Evolutionary conservation across 2,329 filamentous ascomycete genomes (phyloP).

Genomic region (Nemania sp.): DNA sequence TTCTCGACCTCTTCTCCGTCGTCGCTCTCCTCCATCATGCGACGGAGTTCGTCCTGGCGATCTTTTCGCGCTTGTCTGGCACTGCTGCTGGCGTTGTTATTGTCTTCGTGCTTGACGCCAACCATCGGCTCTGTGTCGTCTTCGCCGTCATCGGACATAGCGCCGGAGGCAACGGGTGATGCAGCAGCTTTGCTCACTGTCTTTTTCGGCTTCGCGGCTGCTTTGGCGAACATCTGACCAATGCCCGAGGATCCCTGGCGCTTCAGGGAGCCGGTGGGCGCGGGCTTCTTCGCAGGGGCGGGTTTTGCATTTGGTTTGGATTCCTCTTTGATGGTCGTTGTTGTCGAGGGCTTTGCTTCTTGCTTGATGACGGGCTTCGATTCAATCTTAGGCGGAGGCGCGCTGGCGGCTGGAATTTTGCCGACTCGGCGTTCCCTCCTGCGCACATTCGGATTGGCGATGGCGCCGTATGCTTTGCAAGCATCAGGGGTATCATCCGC

Average conservation of each 20-base stretch:
- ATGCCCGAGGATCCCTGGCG: constrained; percentile 45
- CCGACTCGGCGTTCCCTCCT: constrained; percentile 49
- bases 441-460: constrained; percentile 71
- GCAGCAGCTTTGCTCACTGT: constrained; percentile 24
- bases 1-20: constrained; percentile 34
- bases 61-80: constrained; percentile 33
- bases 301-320: constrained; percentile 36
- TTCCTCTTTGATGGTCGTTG: constrained; percentile 38
- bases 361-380: constrained; percentile 44
- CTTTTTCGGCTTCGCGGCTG: constrained; percentile 40
- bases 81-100: too few relatives aligned
- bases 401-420: constrained; percentile 32
- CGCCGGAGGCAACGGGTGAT: constrained; percentile 19
- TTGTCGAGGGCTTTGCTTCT: too few relatives aligned
- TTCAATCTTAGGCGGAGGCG: constrained; percentile 37
- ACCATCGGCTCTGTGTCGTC: constrained; percentile 36
- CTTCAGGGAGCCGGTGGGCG: constrained; percentile 50
- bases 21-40: constrained; percentile 43
- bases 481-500: constrained; percentile 61
- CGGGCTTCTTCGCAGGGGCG: constrained; percentile 46
- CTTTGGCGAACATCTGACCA: constrained; percentile 42
- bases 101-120: constrained; percentile 32
- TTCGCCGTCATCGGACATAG: constrained; percentile 41
- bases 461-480: constrained; percentile 70
- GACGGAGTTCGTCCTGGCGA: constrained; percentile 37